Percentiles rank a stretch among this genome's conserved stretches.
These are phyloP conservation scores for Aspergillus costaricaensis DNA, from an alignment of 2,329 filamentous ascomycete species.

Conservation along the genomic window DNA sequence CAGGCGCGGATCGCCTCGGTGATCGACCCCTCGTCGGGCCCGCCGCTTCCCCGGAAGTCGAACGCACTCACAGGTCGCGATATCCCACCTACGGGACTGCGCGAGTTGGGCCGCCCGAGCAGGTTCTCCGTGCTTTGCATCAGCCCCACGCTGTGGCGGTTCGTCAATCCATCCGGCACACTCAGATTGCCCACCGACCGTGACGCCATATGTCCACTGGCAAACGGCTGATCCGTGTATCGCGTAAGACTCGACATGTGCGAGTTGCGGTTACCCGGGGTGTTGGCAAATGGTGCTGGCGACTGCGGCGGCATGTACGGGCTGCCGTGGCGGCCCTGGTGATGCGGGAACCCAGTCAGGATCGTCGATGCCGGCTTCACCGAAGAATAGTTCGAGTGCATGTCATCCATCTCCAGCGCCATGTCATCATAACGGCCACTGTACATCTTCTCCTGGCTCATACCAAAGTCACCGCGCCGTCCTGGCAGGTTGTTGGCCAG, in stretches of 20 bases:
- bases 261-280: slow-evolving; percentile 59
- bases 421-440: slow-evolving; percentile 66
- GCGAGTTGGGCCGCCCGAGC: slow-evolving; percentile 41
- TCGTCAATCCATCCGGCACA: slow-evolving; percentile 43
- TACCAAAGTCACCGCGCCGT: slow-evolving; percentile 69
- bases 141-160: slow-evolving; percentile 46
- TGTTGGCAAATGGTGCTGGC: slow-evolving; percentile 68
- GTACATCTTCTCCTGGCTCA: slow-evolving; percentile 63
- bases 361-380: slow-evolving; percentile 84
- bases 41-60: slow-evolving; percentile 61
- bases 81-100: slow-evolving; percentile 52
- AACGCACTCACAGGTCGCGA: slow-evolving; percentile 56
- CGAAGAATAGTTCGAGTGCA: slow-evolving; percentile 93
- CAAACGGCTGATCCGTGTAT: slow-evolving; percentile 63
- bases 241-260: slow-evolving; percentile 69
- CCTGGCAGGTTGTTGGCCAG: slow-evolving; percentile 83
- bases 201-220: slow-evolving; percentile 38
- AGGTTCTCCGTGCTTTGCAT: slow-evolving; percentile 50
- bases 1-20: slow-evolving; percentile 81
- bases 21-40: slow-evolving; percentile 78
- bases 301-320: slow-evolving; percentile 83
- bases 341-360: slow-evolving; percentile 76
- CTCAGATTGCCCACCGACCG: slow-evolving; percentile 61
- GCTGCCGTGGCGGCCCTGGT: slow-evolving; percentile 55
- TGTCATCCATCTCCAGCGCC: slow-evolving; percentile 95